These are phyloP conservation scores for Encephalitozoon cuniculi DNA, from an alignment of 371 early-diverging fungal genomes.

Conservation along the genomic window DNA sequence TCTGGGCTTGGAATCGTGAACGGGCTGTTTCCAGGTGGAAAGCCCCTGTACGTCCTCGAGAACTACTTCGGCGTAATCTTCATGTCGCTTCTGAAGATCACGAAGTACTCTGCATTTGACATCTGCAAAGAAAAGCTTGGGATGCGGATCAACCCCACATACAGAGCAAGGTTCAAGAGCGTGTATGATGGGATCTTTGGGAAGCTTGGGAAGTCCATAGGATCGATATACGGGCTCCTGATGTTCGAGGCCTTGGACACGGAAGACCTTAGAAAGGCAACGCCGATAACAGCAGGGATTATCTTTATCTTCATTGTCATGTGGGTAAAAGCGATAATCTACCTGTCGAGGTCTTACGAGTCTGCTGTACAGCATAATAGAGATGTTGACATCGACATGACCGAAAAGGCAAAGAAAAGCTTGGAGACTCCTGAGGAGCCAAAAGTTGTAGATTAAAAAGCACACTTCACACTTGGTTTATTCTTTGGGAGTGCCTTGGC, in stretches of 20 bases:
- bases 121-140: constrained; percentile 60
- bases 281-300: constrained; percentile 26
- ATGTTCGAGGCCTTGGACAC: constrained; percentile 37
- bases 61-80: constrained; percentile 38
- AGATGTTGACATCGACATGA: constrained; percentile 53
- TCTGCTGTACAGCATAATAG: constrained; percentile 43
- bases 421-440: constrained; percentile 2
- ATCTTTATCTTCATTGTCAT: constrained; percentile 26
- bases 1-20: constrained; percentile 25
- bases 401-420: constrained; percentile 22
- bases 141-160: constrained; percentile 54
- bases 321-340: constrained; percentile 56
- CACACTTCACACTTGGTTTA: neutral
- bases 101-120: constrained; percentile 61
- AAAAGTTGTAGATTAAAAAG: constrained; percentile 20
- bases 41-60: constrained; percentile 18
- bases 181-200: constrained; percentile 61
- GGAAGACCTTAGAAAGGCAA: constrained; percentile 50
- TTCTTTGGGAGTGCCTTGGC: neutral
- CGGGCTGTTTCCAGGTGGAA: neutral
- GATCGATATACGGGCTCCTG: constrained; percentile 50
- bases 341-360: constrained; percentile 55
- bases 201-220: constrained; percentile 60
- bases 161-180: constrained; percentile 60
- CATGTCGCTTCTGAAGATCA: constrained; percentile 47